These are phyloP conservation scores for Mucor indicus DNA, from an alignment of 371 early-diverging fungal species.

Conservation along the genomic window DNA sequence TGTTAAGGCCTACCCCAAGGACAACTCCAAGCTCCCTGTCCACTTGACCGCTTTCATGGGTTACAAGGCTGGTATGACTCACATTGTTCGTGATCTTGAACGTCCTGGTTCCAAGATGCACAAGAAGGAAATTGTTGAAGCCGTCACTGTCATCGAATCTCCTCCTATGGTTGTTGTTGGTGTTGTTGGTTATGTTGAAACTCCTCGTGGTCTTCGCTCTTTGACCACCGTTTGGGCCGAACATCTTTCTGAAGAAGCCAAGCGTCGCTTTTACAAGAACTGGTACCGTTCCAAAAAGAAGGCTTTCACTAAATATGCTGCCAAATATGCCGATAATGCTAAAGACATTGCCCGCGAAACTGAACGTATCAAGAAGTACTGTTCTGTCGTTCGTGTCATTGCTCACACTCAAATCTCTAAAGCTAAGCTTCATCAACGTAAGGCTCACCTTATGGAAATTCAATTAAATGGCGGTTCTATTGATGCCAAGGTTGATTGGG, in stretches of 20 bases:
- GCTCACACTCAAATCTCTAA: slow-evolving; percentile 98
- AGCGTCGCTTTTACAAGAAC: slow-evolving; percentile 99
- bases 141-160: slow-evolving; percentile 98
- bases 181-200: slow-evolving; percentile 99
- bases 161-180: slow-evolving; percentile 99
- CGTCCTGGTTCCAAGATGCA: slow-evolving; percentile 97
- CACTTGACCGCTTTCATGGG: slow-evolving; percentile 99
- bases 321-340: slow-evolving; percentile 92
- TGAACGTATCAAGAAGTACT: slow-evolving; percentile 98
- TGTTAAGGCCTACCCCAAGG: slow-evolving; percentile 99
- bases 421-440: slow-evolving; percentile 97
- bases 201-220: slow-evolving; percentile 96
- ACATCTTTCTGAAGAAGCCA: slow-evolving; percentile 97
- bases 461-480: slow-evolving; percentile 99
- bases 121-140: slow-evolving; percentile 99
- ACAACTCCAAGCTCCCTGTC: slow-evolving; percentile 93
- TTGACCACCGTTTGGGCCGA: slow-evolving; percentile 99
- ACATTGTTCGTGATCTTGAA: slow-evolving; percentile 98
- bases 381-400: slow-evolving; percentile 97
- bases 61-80: slow-evolving; percentile 99
- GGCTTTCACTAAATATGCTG: slow-evolving; percentile 98
- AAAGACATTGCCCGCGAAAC: slow-evolving; percentile 91
- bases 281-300: slow-evolving; percentile 99
- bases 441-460: slow-evolving; percentile 99
- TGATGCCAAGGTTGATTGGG: slow-evolving; percentile 98